These are phyloP conservation scores for Cymbopogon citratus DNA, from an alignment of 176 grass and related monocot species.

Conservation along the genomic window DNA sequence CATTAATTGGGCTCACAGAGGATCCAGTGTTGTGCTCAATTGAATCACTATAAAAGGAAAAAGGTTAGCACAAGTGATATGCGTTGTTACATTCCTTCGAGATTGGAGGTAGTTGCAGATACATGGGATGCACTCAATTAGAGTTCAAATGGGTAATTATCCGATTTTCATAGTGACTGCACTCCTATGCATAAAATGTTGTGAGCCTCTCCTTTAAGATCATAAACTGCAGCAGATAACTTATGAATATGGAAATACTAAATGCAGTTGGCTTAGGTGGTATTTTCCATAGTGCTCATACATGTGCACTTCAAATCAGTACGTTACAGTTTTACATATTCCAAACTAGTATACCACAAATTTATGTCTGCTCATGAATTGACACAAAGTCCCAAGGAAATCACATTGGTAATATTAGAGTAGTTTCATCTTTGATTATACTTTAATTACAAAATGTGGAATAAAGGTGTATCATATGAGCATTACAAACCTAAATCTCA, in stretches of 20 bases:
- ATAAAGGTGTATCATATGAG: conserved; percentile 7
- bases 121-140: not conserved
- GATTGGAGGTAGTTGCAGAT: not conserved
- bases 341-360: not conserved
- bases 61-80: conserved; percentile 1
- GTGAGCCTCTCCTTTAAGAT: not conserved
- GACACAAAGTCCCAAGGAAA: not conserved
- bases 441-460: conserved; percentile 11
- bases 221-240: not conserved
- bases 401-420: not conserved
- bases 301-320: not conserved
- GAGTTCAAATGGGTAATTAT: not conserved
- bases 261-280: not conserved
- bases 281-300: not conserved
- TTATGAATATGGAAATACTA: not conserved
- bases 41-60: conserved; percentile 38
- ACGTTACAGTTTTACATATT: not conserved
- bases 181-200: not conserved
- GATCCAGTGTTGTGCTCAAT: conserved; percentile 28
- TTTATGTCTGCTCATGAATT: not conserved
- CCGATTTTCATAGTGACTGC: not conserved
- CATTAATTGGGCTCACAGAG: conserved; percentile 38
- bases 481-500: conserved; percentile 64
- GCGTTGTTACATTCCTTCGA: not conserved
- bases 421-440: conserved; percentile 15